phyloP scores from a whole-genome alignment of 2,329 filamentous ascomycete species.

The Bipolaris cookei region DNA sequence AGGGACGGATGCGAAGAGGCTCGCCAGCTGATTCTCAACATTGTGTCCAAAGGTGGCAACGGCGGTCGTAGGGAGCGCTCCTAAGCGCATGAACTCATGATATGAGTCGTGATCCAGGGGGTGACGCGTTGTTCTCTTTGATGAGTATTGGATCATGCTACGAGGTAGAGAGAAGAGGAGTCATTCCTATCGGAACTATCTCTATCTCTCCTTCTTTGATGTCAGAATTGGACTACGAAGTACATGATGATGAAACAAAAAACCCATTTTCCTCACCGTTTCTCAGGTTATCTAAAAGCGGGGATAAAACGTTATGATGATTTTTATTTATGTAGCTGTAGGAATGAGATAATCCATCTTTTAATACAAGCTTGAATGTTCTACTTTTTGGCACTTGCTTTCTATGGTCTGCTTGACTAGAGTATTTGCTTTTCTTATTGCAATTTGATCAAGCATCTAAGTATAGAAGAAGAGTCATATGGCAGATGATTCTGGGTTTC shows the following conservation, averaged over 20 bases:
- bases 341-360: not conserved
- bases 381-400: not conserved
- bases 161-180: not conserved
- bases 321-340: not conserved
- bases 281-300: not conserved
- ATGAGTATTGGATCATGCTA: not conserved
- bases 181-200: not conserved
- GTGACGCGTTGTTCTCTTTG: not conserved
- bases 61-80: constrained; percentile 31
- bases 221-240: not conserved
- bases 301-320: not conserved
- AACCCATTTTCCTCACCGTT: not conserved
- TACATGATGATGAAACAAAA: constrained; percentile 1
- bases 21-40: constrained; percentile 84
- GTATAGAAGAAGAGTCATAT: not conserved
- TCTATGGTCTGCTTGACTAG: not conserved
- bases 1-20: constrained; percentile 84
- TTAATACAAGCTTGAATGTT: not conserved
- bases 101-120: not conserved
- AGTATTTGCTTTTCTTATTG: not conserved
- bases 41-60: constrained; percentile 60
- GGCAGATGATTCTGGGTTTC: not conserved
- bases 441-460: not conserved
- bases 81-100: not conserved
- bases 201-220: not conserved